Evolutionary conservation across 2,329 filamentous ascomycete genomes (phyloP).

Genomic region (Ascochyta rabiei): DNA sequence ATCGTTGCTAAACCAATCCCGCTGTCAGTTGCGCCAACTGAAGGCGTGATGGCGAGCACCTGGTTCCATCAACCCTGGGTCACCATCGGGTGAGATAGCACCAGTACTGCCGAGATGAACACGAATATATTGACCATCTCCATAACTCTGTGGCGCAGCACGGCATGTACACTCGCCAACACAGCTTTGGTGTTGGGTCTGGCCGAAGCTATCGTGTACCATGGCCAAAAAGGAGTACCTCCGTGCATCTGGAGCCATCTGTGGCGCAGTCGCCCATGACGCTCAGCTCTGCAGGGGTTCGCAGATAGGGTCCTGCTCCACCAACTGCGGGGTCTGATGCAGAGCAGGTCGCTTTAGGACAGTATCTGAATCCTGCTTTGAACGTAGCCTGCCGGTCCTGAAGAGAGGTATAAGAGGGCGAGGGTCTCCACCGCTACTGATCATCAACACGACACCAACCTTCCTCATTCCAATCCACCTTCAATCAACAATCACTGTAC

Average conservation of each 20-base stretch:
- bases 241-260: constrained; percentile 13
- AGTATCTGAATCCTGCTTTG: neutral
- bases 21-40: neutral
- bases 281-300: constrained; percentile 13
- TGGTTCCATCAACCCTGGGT: neutral
- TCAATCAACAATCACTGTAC: neutral
- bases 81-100: neutral
- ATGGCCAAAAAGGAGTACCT: neutral
- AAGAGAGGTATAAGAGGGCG: constrained; percentile 7
- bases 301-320: constrained; percentile 12
- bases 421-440: neutral
- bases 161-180: constrained; percentile 1
- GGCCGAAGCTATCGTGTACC: constrained; percentile 8
- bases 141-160: constrained; percentile 1
- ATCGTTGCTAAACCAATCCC: neutral
- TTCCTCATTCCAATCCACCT: neutral
- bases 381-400: neutral
- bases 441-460: neutral
- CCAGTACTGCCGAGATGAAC: neutral
- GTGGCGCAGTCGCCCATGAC: constrained; percentile 15
- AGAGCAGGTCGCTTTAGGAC: neutral
- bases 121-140: neutral
- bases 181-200: constrained; percentile 5
- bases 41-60: neutral
- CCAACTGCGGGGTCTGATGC: constrained; percentile 17